Evolutionary conservation across 2,329 filamentous ascomycete species (phyloP).

Genomic region (Dryadomyces quercus-mongolicae): DNA sequence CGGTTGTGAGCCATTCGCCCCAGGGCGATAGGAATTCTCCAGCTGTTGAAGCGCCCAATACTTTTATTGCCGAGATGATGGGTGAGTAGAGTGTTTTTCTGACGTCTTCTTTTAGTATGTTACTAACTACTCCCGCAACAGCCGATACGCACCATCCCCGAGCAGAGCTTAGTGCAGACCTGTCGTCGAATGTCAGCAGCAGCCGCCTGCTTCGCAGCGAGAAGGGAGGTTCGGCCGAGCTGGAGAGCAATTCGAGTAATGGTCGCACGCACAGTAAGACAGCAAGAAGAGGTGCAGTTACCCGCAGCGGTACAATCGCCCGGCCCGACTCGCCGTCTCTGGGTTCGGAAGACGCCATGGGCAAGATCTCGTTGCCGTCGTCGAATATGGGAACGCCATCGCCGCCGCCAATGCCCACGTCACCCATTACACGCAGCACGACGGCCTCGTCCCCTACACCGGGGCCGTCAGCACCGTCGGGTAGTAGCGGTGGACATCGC

Average conservation of each 20-base stretch:
- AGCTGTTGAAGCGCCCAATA: constrained; percentile 13
- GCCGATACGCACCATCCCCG: background rate
- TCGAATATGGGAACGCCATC: background rate
- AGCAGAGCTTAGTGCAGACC: background rate
- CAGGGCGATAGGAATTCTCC: background rate
- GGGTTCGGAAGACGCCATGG: background rate
- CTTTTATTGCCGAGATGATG: constrained; percentile 32
- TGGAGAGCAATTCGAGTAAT: constrained; percentile 20
- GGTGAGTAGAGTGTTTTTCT: constrained; percentile 24
- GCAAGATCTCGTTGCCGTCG: background rate
- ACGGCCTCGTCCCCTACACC: background rate
- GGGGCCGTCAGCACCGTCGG: background rate
- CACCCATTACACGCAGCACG: background rate
- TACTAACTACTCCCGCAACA: constrained; percentile 6
- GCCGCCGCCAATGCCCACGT: background rate
- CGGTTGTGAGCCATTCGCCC: too few relatives aligned
- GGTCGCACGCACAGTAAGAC: constrained; percentile 13
- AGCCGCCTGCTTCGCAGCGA: constrained; percentile 11
- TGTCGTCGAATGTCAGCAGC: background rate
- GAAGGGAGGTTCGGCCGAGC: constrained; percentile 10
- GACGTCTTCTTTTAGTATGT: background rate
- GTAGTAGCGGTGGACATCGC: background rate
- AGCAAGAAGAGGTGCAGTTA: background rate
- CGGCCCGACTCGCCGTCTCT: constrained; percentile 12
- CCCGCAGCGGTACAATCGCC: background rate